These are phyloP conservation scores for Pestalotiopsis sp. DNA, from an alignment of 2,329 filamentous ascomycete species.

Conservation along the genomic window DNA sequence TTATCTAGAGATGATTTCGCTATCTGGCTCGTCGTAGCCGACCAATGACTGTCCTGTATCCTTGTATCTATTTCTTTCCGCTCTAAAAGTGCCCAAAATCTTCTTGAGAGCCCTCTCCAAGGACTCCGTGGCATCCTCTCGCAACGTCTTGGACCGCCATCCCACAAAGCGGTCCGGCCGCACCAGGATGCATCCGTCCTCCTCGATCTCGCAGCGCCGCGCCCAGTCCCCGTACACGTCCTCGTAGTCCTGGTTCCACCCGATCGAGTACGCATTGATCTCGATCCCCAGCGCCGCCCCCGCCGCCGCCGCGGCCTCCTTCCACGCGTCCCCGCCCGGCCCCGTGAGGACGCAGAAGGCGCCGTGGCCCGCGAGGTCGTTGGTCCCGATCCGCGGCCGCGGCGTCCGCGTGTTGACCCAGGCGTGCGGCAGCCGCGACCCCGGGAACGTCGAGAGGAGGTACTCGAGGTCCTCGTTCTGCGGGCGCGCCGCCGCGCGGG, in stretches of 20 bases:
- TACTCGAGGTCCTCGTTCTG: background rate
- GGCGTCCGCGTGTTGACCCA: slow-evolving; percentile 59
- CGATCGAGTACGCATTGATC: slow-evolving; percentile 54
- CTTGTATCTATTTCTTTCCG: too few relatives aligned
- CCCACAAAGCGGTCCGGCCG: slow-evolving; percentile 1
- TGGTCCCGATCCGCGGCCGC: slow-evolving; percentile 51
- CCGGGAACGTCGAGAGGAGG: slow-evolving; percentile 56
- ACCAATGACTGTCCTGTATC: too few relatives aligned
- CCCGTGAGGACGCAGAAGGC: slow-evolving; percentile 54
- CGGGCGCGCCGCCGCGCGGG: background rate
- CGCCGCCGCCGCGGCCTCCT: slow-evolving; percentile 45
- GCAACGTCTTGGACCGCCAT: background rate
- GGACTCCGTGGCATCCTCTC: background rate
- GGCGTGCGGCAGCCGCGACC: slow-evolving; percentile 61
- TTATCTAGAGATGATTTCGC: too few relatives aligned
- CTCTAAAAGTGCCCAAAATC: background rate
- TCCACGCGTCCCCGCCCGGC: slow-evolving; percentile 59
- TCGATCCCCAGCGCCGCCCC: slow-evolving; percentile 42
- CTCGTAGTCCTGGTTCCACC: slow-evolving; percentile 60
- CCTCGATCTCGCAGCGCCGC: background rate
- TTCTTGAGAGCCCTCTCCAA: background rate
- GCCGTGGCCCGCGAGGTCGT: slow-evolving; percentile 62
- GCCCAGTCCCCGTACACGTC: slow-evolving; percentile 65
- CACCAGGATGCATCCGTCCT: slow-evolving; percentile 3
- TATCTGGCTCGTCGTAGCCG: too few relatives aligned